Evolutionary conservation across 2,329 filamentous ascomycete genomes (phyloP).

Genomic region (Plenodomus tracheiphilus): DNA sequence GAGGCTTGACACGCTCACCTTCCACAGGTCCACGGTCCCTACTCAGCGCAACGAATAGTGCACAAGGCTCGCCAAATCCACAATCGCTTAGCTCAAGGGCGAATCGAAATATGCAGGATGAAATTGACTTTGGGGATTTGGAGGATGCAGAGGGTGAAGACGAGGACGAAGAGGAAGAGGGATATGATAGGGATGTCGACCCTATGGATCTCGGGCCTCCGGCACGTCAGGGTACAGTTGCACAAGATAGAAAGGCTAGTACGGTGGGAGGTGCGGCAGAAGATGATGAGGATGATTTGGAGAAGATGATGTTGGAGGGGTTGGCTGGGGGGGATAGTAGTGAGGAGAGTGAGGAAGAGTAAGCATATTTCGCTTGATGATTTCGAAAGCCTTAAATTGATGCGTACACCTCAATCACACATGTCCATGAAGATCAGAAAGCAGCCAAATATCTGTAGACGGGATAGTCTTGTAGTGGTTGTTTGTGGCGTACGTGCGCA

Average conservation of each 20-base stretch:
- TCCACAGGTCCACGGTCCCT: constrained; percentile 49
- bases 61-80: constrained; percentile 32
- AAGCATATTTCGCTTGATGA: neutral
- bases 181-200: constrained; percentile 37
- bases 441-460: no score
- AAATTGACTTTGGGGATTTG: constrained; percentile 43
- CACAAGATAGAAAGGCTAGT: constrained; percentile 14
- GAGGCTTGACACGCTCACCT: constrained; percentile 26
- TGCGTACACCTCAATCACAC: no score
- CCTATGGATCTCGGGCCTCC: constrained; percentile 40
- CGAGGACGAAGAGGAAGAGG: constrained; percentile 38
- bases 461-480: no score
- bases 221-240: constrained; percentile 14
- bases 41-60: constrained; percentile 48
- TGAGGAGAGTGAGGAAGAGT: constrained; percentile 53
- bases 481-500: no score
- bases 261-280: constrained; percentile 20
- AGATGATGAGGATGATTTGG: constrained; percentile 48
- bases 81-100: constrained; percentile 16
- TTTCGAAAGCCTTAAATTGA: neutral
- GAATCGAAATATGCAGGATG: constrained; percentile 24
- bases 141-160: constrained; percentile 28
- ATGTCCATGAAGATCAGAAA: no score
- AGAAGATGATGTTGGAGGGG: constrained; percentile 49
- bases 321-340: constrained; percentile 43